Base-by-base conservation (phyloP, 768 basidiomycete species). In the Boletus bicolor region DNA sequence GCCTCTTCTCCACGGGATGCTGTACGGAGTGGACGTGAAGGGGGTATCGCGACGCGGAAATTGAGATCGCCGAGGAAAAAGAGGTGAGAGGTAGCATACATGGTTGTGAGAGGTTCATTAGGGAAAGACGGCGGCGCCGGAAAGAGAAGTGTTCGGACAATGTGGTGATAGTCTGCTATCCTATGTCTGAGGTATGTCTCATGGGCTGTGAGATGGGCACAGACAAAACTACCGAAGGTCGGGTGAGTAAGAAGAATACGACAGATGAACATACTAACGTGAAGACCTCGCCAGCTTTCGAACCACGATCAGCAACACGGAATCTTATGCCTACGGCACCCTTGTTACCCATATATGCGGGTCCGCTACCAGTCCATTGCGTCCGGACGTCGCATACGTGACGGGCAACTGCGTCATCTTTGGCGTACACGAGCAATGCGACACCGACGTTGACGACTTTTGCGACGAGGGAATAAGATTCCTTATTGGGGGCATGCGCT, bases 61-160 rank as follows among this genome's bases (percentile, higher is more conserved):
- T 98, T 98, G 58, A 97, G 81, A 72, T 98, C 95, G 7, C 96
- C 96, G 35, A 97, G 79, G 68, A 97, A 79, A 78, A 98, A 97
- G 1, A 97, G 78, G 69, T 98, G 92, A 12, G 92, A 91, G 0
- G 93, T 89, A 43, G 84, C 77, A 75, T 90, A 93, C 44, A 98
- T 81, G 11, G 84, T 87, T 46, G 84, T 82, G 6, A 76, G 73
- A 11, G 59, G 54, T 28, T 63, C 64, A 0, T 78, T 71, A 9
- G 73, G 68, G 3, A 75, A 71, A 3, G 72, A 68, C 36, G 76
- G 70, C 2, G 77, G 54, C 8, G 89, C 77, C 9, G 83, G 75
- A 64, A 99, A 97, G 44, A 95, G 78, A 34, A 99, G 79, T 2
- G 86, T 82, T 43, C 83, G 75, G 38, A 92, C 89, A 38, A 99